phyloP scores from a whole-genome alignment of 2,329 filamentous ascomycete genomes.

The Monosporascus cannonballus region DNA sequence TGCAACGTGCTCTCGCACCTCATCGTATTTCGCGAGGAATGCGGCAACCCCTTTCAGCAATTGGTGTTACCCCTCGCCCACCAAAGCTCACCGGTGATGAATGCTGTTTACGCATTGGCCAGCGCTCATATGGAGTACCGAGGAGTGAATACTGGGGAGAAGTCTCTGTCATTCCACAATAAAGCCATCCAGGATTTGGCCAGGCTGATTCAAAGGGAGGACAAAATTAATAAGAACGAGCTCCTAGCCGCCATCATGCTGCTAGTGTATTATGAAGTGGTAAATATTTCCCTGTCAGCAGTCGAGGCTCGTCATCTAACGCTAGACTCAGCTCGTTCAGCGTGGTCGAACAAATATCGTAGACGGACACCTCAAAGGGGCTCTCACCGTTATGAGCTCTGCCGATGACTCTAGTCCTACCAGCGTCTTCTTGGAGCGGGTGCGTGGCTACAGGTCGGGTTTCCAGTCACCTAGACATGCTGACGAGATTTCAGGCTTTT shows the following conservation, averaged over 20 bases:
- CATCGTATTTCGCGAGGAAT: slow-evolving; percentile 59
- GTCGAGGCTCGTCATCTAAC: slow-evolving; percentile 3
- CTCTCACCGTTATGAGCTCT: slow-evolving; percentile 53
- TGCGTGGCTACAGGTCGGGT: slow-evolving; percentile 22
- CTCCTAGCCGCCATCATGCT: slow-evolving; percentile 56
- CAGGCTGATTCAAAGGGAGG: slow-evolving; percentile 48
- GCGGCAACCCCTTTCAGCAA: slow-evolving; percentile 57
- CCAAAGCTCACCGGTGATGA: slow-evolving; percentile 57
- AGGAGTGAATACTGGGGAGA: slow-evolving; percentile 46
- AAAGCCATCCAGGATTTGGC: slow-evolving; percentile 53
- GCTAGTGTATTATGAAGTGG: slow-evolving; percentile 58
- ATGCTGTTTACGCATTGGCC: slow-evolving; percentile 78
- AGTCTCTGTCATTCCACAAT: slow-evolving; percentile 54
- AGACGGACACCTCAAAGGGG: slow-evolving; percentile 54
- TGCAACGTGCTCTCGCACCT: slow-evolving; percentile 58
- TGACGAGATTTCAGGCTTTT: slow-evolving; percentile 44
- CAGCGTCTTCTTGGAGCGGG: slow-evolving; percentile 52
- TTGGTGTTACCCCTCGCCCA: slow-evolving; percentile 55
- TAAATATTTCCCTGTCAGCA: slow-evolving; percentile 28
- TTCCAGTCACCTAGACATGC: slow-evolving; percentile 2
- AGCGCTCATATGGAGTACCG: slow-evolving; percentile 75
- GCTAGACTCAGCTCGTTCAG: slow-evolving; percentile 47
- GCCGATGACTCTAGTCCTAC: slow-evolving; percentile 43
- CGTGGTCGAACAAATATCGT: slow-evolving; percentile 54
- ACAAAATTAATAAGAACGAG: slow-evolving; percentile 47